Evolutionary conservation across 495 filamentous ascomycete genomes (phyloP), one percentile per base, ranked within the genome.

Genomic region (Baudoinia panamericana): DNA sequence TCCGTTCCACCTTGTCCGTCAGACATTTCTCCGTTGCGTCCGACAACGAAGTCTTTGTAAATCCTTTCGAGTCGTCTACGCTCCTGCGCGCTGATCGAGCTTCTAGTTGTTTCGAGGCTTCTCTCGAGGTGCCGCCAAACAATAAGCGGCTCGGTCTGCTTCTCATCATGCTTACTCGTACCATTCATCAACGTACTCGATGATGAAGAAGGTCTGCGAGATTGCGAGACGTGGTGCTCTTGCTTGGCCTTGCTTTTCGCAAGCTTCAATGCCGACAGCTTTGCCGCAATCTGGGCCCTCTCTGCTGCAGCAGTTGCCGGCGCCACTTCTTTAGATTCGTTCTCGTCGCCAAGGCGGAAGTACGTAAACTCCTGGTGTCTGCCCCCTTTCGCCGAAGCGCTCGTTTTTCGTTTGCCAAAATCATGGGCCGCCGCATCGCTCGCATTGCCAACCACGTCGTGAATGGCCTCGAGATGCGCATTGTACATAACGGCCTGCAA

Each of bases 401-500:
- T 5, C 16, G 22, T 12, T 12, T 39, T 37, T 32, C 19, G 11
- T 38, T 54, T 50, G n/a, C 34, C 33, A 23, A 57, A 51, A 13
- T 43, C 43, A 20, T 59, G 63, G 5, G 42, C 36, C 11, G 24
- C 25, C 3, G 12, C 35, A 8, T 43, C 41, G n/a, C 72, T 67
- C 0, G 65, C 65, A 44, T 83, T 81, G 10, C 76, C 79, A 3
- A 97, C 72, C 1, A 88, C 74, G 45, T 93, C 86, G 46, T 97
- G 90, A 42, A 97, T 92, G 19, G 90, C 90, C 59, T 96, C 92
- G 5, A 97, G 68, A 58, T 97, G 90, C 4, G 90, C 90, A 48
- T 97, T 96, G 43, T 92, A 94, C 12, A 96, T 73, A 8, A 97
- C 72, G 0, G 90, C 90, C 58, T 95, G 92, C 13, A 97, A 64